Percentiles rank a stretch among this genome's conserved stretches.
These are phyloP conservation scores for Bryum argenteum DNA, from an alignment of 225 moss, liverwort and hornwort genomes.

Conservation along the genomic window DNA sequence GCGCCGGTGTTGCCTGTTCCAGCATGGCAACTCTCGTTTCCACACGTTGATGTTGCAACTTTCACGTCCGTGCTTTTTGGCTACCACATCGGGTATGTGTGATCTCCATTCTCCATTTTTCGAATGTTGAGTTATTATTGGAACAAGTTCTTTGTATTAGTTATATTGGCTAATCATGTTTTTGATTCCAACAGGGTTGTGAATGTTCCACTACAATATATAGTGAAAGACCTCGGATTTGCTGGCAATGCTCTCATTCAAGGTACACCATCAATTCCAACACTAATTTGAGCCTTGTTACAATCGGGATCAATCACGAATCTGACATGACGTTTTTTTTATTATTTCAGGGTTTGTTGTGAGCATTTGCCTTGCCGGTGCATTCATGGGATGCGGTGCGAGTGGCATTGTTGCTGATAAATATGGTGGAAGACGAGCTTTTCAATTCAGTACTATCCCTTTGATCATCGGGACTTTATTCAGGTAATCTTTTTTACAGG, in stretches of 20 bases:
- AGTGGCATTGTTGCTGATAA: slow-evolving; percentile 55
- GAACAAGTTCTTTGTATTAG: no score
- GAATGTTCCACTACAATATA: slow-evolving; percentile 61
- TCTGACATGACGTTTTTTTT: not conserved
- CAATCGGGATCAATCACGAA: not conserved
- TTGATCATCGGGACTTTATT: slow-evolving; percentile 40
- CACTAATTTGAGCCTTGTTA: no score
- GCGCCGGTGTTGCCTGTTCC: slow-evolving; percentile 37
- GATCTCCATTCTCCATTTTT: accelerated
- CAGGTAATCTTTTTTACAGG: slow-evolving; percentile 17
- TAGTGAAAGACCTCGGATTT: slow-evolving; percentile 57
- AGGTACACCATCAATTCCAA: slow-evolving; percentile 31
- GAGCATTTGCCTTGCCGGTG: slow-evolving; percentile 56
- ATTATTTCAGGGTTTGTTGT: slow-evolving; percentile 48
- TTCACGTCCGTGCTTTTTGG: slow-evolving; percentile 56
- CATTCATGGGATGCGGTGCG: slow-evolving; percentile 49
- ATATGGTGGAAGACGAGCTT: slow-evolving; percentile 52
- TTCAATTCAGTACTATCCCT: slow-evolving; percentile 46
- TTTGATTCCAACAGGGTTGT: slow-evolving; percentile 42
- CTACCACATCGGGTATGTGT: slow-evolving; percentile 54
- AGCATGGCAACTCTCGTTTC: slow-evolving; percentile 55
- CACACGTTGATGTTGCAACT: slow-evolving; percentile 57
- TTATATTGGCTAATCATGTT: no score
- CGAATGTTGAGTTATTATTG: not conserved
- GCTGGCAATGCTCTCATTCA: slow-evolving; percentile 54